Base-by-base conservation (phyloP, 192 early-diverging fungal species). In the Gonapodya sp. region DNA sequence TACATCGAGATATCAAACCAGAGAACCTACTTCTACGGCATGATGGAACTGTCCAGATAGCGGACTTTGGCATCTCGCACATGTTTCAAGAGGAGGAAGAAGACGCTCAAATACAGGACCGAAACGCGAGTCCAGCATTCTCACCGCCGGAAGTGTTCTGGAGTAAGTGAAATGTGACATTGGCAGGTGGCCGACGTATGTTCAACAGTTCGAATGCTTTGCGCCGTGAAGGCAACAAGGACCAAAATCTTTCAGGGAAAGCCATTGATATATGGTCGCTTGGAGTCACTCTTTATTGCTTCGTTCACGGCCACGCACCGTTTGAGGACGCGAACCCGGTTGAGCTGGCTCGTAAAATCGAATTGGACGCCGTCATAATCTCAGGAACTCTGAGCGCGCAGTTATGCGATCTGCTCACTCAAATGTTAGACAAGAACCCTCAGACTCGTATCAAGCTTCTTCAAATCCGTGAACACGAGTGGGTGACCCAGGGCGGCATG, bases 391-490 rank as follows among this genome's bases (percentile, higher is more conserved):
- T 90, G n/a, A 64, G 14, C 8, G 79, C 46, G 0, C 83, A 87
- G 14, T 84, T 97, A 72, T 87, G 88, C 73, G 93, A 97, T 85
- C 83, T 99, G 46, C 84, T 99, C 1, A 79, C 74, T 18, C 81
- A 89, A 35, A 81, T 98, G 35, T 83, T 99, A 34, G 94, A 94
- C 83, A 98, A 98, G 86, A 93, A 99, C 85, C 94, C 95, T 72
- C 80, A 83, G 24, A 90, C 88, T 36, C 89, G 97, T 8, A 94
- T 97, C 33, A 94, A 93, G 0, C 86, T 99, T 73, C 91, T 94
- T 32, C 91, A 96, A 83, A 92, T 98, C 36, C 96, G 96, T 88
- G 92, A 90, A 73, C 35, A 75, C 32, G 30, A 33, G n/a, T 84
- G 75, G 75, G 34, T 34, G 2, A 77, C 75, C 8, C 18, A 77